Evolutionary conservation across 805 yeast species (phyloP), one percentile per base, ranked within the genome.

Genomic region (Suhomyces pyralidae): DNA sequence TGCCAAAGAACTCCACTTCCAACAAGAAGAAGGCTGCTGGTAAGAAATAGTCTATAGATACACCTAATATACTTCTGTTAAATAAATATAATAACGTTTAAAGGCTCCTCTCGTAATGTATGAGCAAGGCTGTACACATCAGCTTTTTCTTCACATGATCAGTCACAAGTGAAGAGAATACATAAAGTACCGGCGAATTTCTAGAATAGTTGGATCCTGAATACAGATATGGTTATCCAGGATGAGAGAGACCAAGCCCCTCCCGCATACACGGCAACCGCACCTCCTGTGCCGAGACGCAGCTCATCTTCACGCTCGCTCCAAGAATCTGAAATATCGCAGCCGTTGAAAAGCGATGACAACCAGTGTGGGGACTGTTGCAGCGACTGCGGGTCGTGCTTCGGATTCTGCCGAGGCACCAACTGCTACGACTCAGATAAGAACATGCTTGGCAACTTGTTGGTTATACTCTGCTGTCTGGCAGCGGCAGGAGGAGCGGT

Each of bases 1-100:
- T 93, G 65, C 97, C 97, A 73, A 92, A 92, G 83, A 90, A 91
- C 79, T 86, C 94, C 40, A 90, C 96, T 59, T 88, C 96, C 50
- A 82, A 80, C 71, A 85, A 84, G 81, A 72, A 71, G 72, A 79
- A 79, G 67, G 51, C 48, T 25, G 51, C 48, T 26, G 47, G 38
- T 32, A 48, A 51, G 49, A 43, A 40, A 22, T 51, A 51, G 24
- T 36, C 10, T 36, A 19, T 38, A 38, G 24, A 9, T 38, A 7
- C 6, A 36, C n/a, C 2, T 15, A 8, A 32, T 32, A n/a, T n/a
- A 32, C 36, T 32, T 15, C n/a, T n/a, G 6, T 12, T 28, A 28
- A 28, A 28, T 28, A 28, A 10, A n/a, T 32, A 6, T 32, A 32
- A 32, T n/a, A 32, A 28, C 5, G 6, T 28, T 12, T 26, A 5